Evolutionary conservation across 768 basidiomycete genomes (phyloP), one percentile per base, ranked within the genome.

Genomic region (Dendrothele bispora): DNA sequence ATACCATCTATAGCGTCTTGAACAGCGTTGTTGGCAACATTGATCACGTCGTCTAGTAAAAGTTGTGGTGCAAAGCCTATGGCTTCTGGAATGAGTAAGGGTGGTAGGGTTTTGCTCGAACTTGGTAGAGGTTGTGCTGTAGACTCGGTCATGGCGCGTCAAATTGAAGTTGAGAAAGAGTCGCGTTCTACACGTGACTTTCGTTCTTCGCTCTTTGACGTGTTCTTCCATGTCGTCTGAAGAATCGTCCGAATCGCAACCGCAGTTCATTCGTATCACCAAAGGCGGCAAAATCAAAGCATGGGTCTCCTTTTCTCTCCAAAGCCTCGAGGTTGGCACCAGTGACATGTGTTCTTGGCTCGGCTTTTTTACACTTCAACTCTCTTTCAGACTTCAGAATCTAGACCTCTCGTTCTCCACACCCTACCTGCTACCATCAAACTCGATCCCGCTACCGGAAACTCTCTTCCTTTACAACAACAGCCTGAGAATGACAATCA

Each of bases 41-140:
- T 90, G 55, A 91, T 84, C 38, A 93, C 84, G 53, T 94, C 88
- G 65, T 94, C 91, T 1, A 93, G 82, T 3, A 95, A 71, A 17
- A 88, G 78, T 55, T 93, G 87, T 0, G 91, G 91, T 0, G 88
- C 83, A 58, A 92, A 93, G 0, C 88, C 88, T 2, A 94, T 78
- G 12, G 90, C 79, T 65, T 94, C 84, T 0, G 82, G 80, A 1
- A 87, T 65, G 5, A 87, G 73, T 3, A 82, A 69, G 5, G 80
- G 74, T 3, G 72, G 75, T 8, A 61, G 28, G 20, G 27, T 21
- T 21, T 26, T 37, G 28, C 32, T 34, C 38, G n/a, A 18, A 38
- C 7, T 41, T 26, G 26, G 29, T 28, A 14, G 36, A 26, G 34
- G 18, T 39, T 46, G n/a, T n/a, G n/a, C n/a, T n/a, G n/a, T n/a